Evolutionary conservation across 768 basidiomycete genomes (phyloP).

Genomic region (Amanita pseudoporphyria): DNA sequence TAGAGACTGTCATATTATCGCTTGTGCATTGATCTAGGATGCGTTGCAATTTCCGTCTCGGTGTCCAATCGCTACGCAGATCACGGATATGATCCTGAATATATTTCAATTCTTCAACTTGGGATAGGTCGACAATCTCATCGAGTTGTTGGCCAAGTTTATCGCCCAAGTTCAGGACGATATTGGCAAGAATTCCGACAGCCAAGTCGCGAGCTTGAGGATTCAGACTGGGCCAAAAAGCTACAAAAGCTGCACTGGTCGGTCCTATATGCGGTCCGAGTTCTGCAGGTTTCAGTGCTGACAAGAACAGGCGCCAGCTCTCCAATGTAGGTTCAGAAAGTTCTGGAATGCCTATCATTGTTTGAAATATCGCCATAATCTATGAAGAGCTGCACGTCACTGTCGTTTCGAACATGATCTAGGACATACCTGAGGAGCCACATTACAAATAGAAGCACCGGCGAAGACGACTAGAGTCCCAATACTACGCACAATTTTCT

Average conservation of each 20-base stretch:
- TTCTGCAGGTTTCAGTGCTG: conserved; percentile 54
- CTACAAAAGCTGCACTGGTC: conserved; percentile 77
- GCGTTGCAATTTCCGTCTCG: conserved; percentile 45
- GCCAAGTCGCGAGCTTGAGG: conserved; percentile 42
- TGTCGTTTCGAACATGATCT: conserved; percentile 1
- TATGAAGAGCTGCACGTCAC: conserved; percentile 20
- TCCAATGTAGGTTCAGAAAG: conserved; percentile 71
- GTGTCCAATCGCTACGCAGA: conserved; percentile 40
- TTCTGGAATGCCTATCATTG: conserved; percentile 66
- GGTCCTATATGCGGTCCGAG: conserved; percentile 79
- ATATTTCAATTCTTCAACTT: conserved; percentile 53
- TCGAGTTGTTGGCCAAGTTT: conserved; percentile 48
- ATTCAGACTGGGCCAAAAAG: conserved; percentile 64
- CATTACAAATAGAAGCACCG: conserved; percentile 60
- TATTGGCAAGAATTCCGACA: conserved; percentile 50
- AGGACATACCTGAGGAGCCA: conserved; percentile 74
- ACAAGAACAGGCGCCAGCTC: conserved; percentile 75
- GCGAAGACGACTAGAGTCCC: conserved; percentile 63
- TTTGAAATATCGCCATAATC: conserved; percentile 96
- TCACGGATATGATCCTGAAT: conserved; percentile 31
- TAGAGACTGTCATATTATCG: conserved; percentile 73
- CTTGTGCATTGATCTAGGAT: conserved; percentile 67
- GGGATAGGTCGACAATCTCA: conserved; percentile 72
- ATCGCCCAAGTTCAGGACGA: conserved; percentile 55
- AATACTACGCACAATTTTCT: conserved; percentile 70